A percentile compares a stretch with the other conserved stretches of the same genome.
Evolutionary conservation across 257 asterid genomes (phyloP).

Genomic region (Anisodus acutangulus): DNA sequence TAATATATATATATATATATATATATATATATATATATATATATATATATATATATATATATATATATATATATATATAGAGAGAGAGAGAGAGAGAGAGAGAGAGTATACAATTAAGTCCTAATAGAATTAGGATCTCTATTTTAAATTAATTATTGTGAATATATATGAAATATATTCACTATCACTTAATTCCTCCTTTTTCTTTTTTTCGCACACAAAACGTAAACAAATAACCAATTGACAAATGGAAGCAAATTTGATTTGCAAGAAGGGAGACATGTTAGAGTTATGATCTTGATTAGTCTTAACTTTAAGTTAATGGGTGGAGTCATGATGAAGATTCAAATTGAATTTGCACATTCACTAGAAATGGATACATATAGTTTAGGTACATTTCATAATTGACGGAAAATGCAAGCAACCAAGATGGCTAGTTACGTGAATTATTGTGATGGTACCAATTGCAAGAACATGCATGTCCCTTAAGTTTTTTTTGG

Average conservation of each 20-base stretch:
- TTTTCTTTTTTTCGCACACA: background rate
- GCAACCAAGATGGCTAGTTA: background rate
- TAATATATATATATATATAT: too few species aligned
- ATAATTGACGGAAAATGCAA: conserved; percentile 13
- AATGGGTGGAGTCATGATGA: background rate
- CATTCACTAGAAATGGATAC: background rate
- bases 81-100: too few species aligned
- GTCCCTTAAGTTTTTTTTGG: background rate
- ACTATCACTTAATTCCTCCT: background rate
- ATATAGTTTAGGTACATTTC: background rate
- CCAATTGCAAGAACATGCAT: background rate
- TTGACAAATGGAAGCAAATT: background rate
- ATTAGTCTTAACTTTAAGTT: background rate
- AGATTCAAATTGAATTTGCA: conserved; percentile 3
- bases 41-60: too few species aligned
- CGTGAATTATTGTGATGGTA: conserved; percentile 19
- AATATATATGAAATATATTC: too few species aligned
- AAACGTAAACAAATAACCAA: background rate
- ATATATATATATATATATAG: too few species aligned
- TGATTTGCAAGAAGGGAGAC: background rate
- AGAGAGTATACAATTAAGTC: too few species aligned
- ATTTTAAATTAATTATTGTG: too few species aligned
- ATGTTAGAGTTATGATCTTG: background rate
- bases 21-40: too few species aligned
- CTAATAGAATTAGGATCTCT: too few species aligned